phyloP scores from a whole-genome alignment of 805 yeast species.

The Candida bentonensis region DNA sequence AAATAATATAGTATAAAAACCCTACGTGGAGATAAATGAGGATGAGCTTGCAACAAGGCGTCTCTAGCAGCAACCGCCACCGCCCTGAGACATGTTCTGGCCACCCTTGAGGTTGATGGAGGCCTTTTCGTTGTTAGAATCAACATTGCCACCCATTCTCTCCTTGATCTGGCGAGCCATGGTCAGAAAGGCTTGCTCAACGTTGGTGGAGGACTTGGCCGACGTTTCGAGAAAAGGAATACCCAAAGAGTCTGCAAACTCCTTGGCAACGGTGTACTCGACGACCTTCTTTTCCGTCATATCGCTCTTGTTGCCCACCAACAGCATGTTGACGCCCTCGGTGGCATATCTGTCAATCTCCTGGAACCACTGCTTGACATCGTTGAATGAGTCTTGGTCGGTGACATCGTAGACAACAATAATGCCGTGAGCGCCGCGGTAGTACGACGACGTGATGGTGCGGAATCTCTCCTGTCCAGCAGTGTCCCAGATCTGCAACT shows the following conservation, averaged over 20 bases:
- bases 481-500: slow-evolving; percentile 98
- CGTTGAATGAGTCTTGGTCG: slow-evolving; percentile 74
- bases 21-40: neutral
- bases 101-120: slow-evolving; percentile 26
- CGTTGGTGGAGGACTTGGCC: slow-evolving; percentile 89
- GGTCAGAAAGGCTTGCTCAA: slow-evolving; percentile 95
- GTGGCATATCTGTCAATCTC: slow-evolving; percentile 98
- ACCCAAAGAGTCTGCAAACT: slow-evolving; percentile 89
- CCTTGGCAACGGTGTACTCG: slow-evolving; percentile 91
- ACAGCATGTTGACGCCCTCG: slow-evolving; percentile 87
- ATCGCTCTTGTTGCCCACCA: slow-evolving; percentile 96
- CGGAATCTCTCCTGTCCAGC: slow-evolving; percentile 98
- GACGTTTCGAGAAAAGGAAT: slow-evolving; percentile 94
- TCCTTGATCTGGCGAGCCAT: slow-evolving; percentile 98
- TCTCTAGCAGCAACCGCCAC: slow-evolving; percentile 27
- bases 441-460: slow-evolving; percentile 92
- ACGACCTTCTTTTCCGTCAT: slow-evolving; percentile 87
- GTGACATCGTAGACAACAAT: slow-evolving; percentile 97
- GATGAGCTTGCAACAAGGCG: neutral
- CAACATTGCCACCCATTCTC: slow-evolving; percentile 56
- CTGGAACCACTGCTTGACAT: slow-evolving; percentile 96
- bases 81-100: slow-evolving; percentile 26
- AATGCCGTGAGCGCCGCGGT: slow-evolving; percentile 98
- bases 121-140: slow-evolving; percentile 26
- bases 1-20: neutral